phyloP scores from a whole-genome alignment of 1,139 yeast species.

The Lodderomyces beijingensis region DNA sequence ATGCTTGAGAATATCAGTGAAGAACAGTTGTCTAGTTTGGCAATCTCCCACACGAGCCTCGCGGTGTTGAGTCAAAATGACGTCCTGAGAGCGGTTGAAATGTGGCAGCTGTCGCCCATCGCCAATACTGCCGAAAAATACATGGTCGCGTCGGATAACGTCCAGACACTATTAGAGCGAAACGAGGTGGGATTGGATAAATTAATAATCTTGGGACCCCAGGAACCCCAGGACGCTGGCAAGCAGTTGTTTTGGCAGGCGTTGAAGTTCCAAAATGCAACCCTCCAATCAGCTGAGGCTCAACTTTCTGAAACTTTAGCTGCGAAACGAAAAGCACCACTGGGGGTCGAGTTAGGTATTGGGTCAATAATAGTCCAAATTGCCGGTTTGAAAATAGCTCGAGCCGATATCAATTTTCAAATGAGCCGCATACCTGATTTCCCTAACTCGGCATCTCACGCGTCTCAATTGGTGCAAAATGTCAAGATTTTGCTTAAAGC shows the following conservation, averaged over 20 bases:
- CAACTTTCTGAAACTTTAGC: slow-evolving; percentile 18
- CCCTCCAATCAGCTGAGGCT: slow-evolving; percentile 38
- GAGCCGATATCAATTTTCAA: slow-evolving; percentile 54
- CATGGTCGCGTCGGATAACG: slow-evolving; percentile 39
- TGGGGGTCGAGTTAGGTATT: slow-evolving; percentile 22
- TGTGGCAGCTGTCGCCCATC: too few species aligned
- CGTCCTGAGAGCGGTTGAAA: slow-evolving; percentile 15
- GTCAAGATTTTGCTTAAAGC: slow-evolving; percentile 40
- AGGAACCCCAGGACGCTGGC: too few species aligned
- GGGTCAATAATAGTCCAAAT: slow-evolving; percentile 39
- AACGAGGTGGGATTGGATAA: slow-evolving; percentile 19
- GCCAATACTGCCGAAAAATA: slow-evolving; percentile 28
- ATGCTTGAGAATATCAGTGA: slow-evolving; percentile 23
- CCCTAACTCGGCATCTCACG: slow-evolving; percentile 28
- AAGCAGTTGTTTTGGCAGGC: slow-evolving; percentile 36
- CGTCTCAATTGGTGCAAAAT: slow-evolving; percentile 31
- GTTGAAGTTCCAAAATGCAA: slow-evolving; percentile 32
- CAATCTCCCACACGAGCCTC: slow-evolving; percentile 22
- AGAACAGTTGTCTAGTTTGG: slow-evolving; percentile 22
- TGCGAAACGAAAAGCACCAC: slow-evolving; percentile 16
- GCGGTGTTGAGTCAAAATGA: slow-evolving; percentile 18
- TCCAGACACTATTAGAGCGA: slow-evolving; percentile 41
- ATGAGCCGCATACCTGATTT: slow-evolving; percentile 33
- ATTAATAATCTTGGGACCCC: slow-evolving; percentile 12
- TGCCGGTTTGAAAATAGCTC: slow-evolving; percentile 41